These are phyloP conservation scores for Pterocarpus macrocarpus DNA, from an alignment of 306 rosid species.

Conservation along the genomic window DNA sequence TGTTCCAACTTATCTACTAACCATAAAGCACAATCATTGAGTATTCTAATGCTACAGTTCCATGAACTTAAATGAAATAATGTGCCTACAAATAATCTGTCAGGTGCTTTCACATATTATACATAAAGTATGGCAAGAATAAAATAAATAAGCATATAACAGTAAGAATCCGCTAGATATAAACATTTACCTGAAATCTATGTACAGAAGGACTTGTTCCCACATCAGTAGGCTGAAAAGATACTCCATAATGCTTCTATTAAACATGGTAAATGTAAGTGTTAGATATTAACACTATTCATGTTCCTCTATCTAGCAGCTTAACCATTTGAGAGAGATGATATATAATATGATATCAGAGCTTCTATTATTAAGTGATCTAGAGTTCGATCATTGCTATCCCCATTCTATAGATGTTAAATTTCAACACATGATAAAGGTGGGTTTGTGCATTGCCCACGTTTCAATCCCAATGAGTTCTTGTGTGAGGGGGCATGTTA, in stretches of 20 bases:
- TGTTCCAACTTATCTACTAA: slow-evolving; percentile 1
- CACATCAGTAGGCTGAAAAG: slow-evolving; percentile 57
- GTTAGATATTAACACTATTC: no score
- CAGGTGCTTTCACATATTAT: slow-evolving; percentile 13
- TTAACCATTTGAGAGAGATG: no score
- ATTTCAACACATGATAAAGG: no score
- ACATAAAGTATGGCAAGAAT: slow-evolving; percentile 17
- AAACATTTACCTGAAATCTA: slow-evolving; percentile 81
- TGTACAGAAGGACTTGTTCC: slow-evolving; percentile 65
- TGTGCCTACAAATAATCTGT: slow-evolving; percentile 24
- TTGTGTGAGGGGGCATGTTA: no score
- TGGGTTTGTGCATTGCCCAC: no score
- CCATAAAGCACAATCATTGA: slow-evolving; percentile 35
- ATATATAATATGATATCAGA: no score
- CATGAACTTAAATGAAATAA: slow-evolving; percentile 23
- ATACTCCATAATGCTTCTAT: slow-evolving; percentile 75
- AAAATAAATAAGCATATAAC: slow-evolving; percentile 10
- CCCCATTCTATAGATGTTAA: no score
- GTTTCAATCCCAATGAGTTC: no score
- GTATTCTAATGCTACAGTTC: slow-evolving; percentile 34
- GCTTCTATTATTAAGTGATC: no score
- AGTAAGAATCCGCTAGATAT: slow-evolving; percentile 27
- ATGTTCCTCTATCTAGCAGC: no score
- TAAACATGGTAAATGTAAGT: slow-evolving; percentile 32
- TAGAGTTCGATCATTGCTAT: no score